Percentiles rank a stretch among this genome's conserved stretches.
phyloP scores from a whole-genome alignment of 495 filamentous ascomycete species.

The Emericellopsis terricola region DNA sequence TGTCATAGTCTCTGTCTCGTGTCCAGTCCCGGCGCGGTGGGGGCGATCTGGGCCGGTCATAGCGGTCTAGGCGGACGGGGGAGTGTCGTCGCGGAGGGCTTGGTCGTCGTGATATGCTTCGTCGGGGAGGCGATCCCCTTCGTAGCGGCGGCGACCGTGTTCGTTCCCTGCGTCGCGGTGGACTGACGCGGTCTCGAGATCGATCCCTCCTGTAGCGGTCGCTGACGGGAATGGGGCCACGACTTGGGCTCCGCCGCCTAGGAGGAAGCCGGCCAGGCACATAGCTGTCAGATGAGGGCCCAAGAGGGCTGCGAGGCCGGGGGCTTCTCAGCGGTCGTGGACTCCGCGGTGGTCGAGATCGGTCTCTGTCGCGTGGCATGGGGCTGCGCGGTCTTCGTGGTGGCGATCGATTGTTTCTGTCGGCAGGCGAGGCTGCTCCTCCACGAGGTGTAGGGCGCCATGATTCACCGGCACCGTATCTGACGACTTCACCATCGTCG shows the following conservation, averaged over 20 bases:
- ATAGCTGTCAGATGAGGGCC: conserved; percentile 2
- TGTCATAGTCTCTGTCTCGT: conserved; percentile 4
- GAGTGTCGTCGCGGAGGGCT: too few species aligned
- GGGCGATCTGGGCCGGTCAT: conserved; percentile 12
- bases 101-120: too few species aligned
- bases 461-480: conserved; percentile 37
- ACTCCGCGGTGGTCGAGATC: conserved; percentile 2
- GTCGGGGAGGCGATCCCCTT: neutral
- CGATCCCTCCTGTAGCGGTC: conserved; percentile 5
- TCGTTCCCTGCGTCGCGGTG: conserved; percentile 9
- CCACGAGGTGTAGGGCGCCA: conserved; percentile 27
- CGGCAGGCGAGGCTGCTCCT: too few species aligned
- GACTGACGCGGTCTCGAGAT: conserved; percentile 6
- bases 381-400: conserved; percentile 22
- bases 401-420: conserved; percentile 21
- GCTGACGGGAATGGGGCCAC: neutral
- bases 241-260: conserved; percentile 1
- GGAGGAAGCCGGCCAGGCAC: conserved; percentile 2
- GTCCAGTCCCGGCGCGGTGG: conserved; percentile 12
- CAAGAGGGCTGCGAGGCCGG: conserved; percentile 1
- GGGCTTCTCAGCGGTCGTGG: conserved; percentile 1
- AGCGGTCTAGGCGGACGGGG: conserved; percentile 10
- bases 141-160: conserved; percentile 14
- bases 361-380: conserved; percentile 15
- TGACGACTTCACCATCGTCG: conserved; percentile 35